A percentile compares a stretch with the other conserved stretches of the same genome.
phyloP scores from a whole-genome alignment of 2,329 filamentous ascomycete species.

The Orbilia brochopaga region DNA sequence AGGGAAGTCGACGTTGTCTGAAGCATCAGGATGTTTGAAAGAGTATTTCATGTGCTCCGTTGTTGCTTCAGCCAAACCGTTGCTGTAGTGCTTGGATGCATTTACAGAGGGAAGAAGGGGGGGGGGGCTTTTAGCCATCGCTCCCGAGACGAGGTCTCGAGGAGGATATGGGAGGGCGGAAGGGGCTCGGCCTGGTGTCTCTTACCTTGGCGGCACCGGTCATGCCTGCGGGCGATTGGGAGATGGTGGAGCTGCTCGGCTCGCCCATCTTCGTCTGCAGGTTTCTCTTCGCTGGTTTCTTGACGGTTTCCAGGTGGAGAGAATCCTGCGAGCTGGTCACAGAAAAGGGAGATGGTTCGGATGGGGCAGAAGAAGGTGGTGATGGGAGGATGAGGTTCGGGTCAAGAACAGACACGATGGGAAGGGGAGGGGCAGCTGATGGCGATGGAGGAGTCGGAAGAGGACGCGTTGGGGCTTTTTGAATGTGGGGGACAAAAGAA shows the following conservation, averaged over 20 bases:
- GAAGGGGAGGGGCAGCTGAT: not conserved
- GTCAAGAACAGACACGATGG: constrained; percentile 4
- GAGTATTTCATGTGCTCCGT: constrained; percentile 32
- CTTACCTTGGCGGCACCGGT: constrained; percentile 17
- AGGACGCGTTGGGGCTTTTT: constrained; percentile 2
- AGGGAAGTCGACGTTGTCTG: not conserved
- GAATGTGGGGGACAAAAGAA: not conserved
- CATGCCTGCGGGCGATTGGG: constrained; percentile 11
- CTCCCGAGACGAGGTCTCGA: not conserved
- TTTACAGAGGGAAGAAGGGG: too few species aligned
- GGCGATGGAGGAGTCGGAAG: not conserved
- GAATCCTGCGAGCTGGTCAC: constrained; percentile 4
- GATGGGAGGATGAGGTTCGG: not conserved
- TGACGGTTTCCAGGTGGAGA: constrained; percentile 4
- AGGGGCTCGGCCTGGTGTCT: constrained; percentile 2
- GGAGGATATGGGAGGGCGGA: not conserved
- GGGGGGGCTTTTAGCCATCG: constrained; percentile 4
- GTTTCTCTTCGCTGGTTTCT: constrained; percentile 15
- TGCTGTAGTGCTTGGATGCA: too few species aligned
- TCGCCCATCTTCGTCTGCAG: constrained; percentile 35
- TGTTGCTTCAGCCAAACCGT: constrained; percentile 21
- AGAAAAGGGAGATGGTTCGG: constrained; percentile 1
- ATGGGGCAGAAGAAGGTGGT: not conserved
- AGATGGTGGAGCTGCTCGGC: constrained; percentile 28
- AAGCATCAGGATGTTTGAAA: constrained; percentile 7